Percentiles rank a stretch among this genome's conserved stretches.
Evolutionary conservation across 2,329 filamentous ascomycete genomes (phyloP).

Genomic region (Calonectria crousiana): DNA sequence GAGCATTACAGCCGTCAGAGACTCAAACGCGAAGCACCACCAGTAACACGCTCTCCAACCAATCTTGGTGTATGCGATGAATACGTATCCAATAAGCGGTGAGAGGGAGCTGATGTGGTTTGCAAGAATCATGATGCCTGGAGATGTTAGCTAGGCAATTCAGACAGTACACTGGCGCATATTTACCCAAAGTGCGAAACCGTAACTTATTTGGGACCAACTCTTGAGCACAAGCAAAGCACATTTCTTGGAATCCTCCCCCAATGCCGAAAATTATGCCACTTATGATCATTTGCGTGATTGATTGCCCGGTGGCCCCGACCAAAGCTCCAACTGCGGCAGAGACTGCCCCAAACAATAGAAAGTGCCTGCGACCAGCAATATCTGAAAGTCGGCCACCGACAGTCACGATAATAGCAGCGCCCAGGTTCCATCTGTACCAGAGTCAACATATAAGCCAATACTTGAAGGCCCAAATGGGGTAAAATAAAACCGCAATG

Average conservation of each 20-base stretch:
- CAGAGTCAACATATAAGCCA: neutral
- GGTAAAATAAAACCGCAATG: no score
- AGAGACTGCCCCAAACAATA: conserved; percentile 48
- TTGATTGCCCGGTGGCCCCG: conserved; percentile 51
- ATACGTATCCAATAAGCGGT: conserved; percentile 48
- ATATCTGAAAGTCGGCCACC: conserved; percentile 53
- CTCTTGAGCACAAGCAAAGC: conserved; percentile 50
- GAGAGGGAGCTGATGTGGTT: conserved; percentile 48
- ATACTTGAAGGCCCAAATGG: neutral
- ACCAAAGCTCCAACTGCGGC: conserved; percentile 52
- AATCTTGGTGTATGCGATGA: conserved; percentile 44
- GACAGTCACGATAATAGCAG: conserved; percentile 47
- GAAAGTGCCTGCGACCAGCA: conserved; percentile 52
- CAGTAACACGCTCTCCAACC: conserved; percentile 50
- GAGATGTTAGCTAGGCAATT: neutral
- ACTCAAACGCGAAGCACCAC: conserved; percentile 49
- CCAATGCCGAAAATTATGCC: conserved; percentile 54
- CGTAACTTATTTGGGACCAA: conserved; percentile 47
- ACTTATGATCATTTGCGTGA: conserved; percentile 54
- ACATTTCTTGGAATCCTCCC: conserved; percentile 55
- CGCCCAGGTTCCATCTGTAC: conserved; percentile 41
- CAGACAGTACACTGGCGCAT: no score
- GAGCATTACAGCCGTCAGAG: conserved; percentile 41
- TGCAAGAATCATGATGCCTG: conserved; percentile 45
- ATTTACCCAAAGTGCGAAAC: conserved; percentile 43